Conservation (phyloP, 2,329 filamentous ascomycete genomes). For the Colletotrichum chrysophilum region DNA sequence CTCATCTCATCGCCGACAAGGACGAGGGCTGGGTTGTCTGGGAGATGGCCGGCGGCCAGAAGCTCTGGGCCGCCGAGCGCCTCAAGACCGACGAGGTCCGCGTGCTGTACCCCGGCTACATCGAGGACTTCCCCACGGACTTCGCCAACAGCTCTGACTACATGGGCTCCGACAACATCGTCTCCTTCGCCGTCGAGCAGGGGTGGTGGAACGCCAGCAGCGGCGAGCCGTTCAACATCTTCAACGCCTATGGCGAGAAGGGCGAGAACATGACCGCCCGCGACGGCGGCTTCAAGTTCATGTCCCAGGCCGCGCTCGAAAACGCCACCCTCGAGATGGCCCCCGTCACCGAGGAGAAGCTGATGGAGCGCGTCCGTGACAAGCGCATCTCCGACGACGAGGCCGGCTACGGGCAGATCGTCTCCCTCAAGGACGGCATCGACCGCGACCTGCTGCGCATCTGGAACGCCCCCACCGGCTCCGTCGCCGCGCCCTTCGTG, state of each 20-base stretch:
- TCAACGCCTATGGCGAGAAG: slow-evolving; percentile 28
- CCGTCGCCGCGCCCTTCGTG: slow-evolving; percentile 30
- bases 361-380: slow-evolving; percentile 41
- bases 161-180: slow-evolving; percentile 31
- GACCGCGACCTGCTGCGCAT: slow-evolving; percentile 27
- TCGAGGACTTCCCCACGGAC: slow-evolving; percentile 30
- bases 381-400: slow-evolving; percentile 30
- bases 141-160: slow-evolving; percentile 25
- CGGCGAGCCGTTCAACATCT: slow-evolving; percentile 31
- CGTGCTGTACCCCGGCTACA: slow-evolving; percentile 32
- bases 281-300: slow-evolving; percentile 33
- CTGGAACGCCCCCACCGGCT: slow-evolving; percentile 30
- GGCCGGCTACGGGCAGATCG: slow-evolving; percentile 32
- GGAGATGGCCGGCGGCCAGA: slow-evolving; percentile 30
- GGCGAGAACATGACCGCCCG: slow-evolving; percentile 25
- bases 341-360: slow-evolving; percentile 53
- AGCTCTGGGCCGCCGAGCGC: slow-evolving; percentile 31
- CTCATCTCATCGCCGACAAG: slow-evolving; percentile 42
- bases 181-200: slow-evolving; percentile 29
- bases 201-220: slow-evolving; percentile 29
- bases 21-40: slow-evolving; percentile 33
- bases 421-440: slow-evolving; percentile 24
- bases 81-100: slow-evolving; percentile 27
- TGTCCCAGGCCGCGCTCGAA: slow-evolving; percentile 31
- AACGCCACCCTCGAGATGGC: slow-evolving; percentile 40